Base-by-base conservation (phyloP, 768 basidiomycete species). In the Pisolithus microcarpus region DNA sequence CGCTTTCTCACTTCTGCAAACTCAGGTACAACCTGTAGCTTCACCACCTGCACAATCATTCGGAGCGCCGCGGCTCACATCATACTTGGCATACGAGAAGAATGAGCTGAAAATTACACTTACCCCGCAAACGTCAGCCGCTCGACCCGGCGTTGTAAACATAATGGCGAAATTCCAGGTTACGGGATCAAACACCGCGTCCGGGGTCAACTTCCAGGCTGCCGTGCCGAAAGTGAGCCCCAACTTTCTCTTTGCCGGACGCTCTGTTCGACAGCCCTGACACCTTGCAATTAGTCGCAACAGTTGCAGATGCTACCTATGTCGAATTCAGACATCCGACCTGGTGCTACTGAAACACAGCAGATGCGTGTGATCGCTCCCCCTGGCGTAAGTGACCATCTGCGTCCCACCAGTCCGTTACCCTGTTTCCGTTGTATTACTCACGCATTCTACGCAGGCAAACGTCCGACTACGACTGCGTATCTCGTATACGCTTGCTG, bases 291-390 rank as follows among this genome's bases (percentile, higher is more conserved):
- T 23, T 51, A 98, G 91, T 89, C 93, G 0, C 94, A 96, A 70
- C 93, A 96, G 65, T 68, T 99, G 50, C 94, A 97, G 66, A 99
- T 99, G 95, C 75, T 92, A 51, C 91, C 95, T 6, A 97, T 98
- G 87, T 92, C 92, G 5, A 92, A 85, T 66, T 75, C 85, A 10
- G 85, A 80, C 48, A 76, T 99, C 39, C 71, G 69, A 31, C 84
- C 90, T 0, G 91, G 92, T 1, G 71, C 81, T 8, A 78, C 81
- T 15, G 95, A 98, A 67, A 95, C 93, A 9, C 96, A 98, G 64
- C 91, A 95, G 64, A 87, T 99, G 88, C 80, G 92, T 9, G 82
- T 99, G 37, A 75, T 89, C 26, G 91, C 92, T 10, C 92, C 91
- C 3, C 76, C 77, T 7, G 93, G 93, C 34, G 93, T 94, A 61